phyloP scores from a whole-genome alignment of 2,329 filamentous ascomycete species.

The Leptosphaerulina australis region DNA sequence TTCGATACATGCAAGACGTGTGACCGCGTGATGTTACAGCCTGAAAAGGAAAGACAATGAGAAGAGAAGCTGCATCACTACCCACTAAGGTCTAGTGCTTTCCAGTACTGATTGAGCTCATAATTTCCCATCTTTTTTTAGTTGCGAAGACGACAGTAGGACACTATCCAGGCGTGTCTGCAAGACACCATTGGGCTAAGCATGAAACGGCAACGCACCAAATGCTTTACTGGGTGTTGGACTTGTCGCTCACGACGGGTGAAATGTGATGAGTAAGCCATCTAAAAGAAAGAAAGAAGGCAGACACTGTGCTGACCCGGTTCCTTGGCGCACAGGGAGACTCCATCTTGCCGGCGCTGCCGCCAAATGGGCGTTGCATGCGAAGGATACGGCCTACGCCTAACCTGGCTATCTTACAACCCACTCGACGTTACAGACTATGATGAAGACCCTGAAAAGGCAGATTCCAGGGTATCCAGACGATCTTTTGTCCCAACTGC shows the following conservation, averaged over 20 bases:
- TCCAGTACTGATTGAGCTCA: not conserved
- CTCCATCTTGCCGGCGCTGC: constrained; percentile 15
- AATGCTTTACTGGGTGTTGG: constrained; percentile 23
- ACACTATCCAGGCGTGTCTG: not conserved
- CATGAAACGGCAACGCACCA: constrained; percentile 16
- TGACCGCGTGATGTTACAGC: not conserved
- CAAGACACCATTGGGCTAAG: not conserved
- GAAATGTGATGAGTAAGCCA: constrained; percentile 22
- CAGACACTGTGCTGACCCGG: not conserved
- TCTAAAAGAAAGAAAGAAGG: not conserved
- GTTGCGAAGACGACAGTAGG: not conserved
- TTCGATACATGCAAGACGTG: not conserved
- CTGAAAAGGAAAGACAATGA: not conserved
- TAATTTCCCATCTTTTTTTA: not conserved
- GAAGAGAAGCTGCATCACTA: not conserved
- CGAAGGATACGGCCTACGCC: constrained; percentile 19
- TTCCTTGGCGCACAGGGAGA: not conserved
- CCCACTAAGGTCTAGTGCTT: not conserved
- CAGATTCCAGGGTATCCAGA: constrained; percentile 3
- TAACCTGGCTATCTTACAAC: constrained; percentile 17
- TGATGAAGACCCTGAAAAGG: not conserved
- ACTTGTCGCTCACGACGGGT: constrained; percentile 22
- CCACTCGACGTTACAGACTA: constrained; percentile 4
- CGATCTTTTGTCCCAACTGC: constrained; percentile 1
- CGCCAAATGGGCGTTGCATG: constrained; percentile 9